Conservation (phyloP, 1,284 basidiomycete species). For the Takashimella koratensis region DNA sequence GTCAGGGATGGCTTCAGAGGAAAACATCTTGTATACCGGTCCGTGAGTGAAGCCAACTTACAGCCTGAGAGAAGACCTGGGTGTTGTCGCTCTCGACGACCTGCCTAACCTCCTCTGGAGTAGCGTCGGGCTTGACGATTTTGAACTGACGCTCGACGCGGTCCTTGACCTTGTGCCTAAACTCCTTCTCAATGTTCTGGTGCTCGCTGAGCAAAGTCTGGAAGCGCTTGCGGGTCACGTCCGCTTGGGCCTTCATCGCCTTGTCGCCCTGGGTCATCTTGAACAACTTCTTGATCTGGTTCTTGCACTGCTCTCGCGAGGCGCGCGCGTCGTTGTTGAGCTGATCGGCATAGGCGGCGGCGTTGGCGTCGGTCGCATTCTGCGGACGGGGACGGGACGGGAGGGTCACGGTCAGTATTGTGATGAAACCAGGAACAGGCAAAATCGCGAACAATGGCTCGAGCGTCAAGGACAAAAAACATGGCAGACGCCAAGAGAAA, state of each 20-base stretch:
- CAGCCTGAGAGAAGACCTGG: constrained; percentile 84
- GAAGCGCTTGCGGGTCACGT: constrained; percentile 51
- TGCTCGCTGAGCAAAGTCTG: constrained; percentile 54
- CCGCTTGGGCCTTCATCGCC: constrained; percentile 76
- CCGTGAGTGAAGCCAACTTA: constrained; percentile 48
- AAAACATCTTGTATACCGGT: not conserved
- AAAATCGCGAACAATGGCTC: too few species aligned
- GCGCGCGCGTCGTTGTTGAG: constrained; percentile 74
- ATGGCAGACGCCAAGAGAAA: not conserved
- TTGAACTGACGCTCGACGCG: constrained; percentile 93
- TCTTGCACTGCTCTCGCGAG: constrained; percentile 68
- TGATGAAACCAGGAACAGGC: too few species aligned
- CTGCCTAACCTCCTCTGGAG: constrained; percentile 72
- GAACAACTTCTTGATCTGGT: constrained; percentile 72
- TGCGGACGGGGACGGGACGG: too few species aligned
- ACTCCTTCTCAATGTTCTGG: constrained; percentile 89
- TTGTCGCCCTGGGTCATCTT: constrained; percentile 71
- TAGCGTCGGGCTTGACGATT: constrained; percentile 91
- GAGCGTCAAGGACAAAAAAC: not conserved
- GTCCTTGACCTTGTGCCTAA: constrained; percentile 88
- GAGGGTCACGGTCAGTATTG: too few species aligned
- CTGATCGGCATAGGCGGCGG: constrained; percentile 56
- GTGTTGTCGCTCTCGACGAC: constrained; percentile 73
- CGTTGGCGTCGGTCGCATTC: constrained; percentile 44
- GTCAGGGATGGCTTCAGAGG: not conserved